Percentiles rank a stretch among this genome's conserved stretches.
Evolutionary conservation across 2,329 filamentous ascomycete genomes (phyloP).

Genomic region (Xylariaceae sp.): DNA sequence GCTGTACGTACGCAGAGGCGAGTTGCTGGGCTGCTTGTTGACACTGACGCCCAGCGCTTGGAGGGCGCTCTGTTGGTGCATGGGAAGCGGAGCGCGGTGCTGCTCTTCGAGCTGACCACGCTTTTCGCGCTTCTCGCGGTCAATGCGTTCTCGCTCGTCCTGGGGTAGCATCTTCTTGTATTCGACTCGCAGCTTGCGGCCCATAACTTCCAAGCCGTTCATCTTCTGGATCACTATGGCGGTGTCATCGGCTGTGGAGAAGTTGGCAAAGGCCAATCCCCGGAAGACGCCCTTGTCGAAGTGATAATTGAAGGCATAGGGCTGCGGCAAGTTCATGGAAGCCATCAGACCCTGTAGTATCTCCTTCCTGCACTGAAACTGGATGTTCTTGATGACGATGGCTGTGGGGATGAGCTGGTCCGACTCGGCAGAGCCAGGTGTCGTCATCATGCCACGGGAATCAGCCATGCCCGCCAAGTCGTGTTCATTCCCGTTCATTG

Average conservation of each 20-base stretch:
- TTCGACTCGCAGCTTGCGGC: constrained; percentile 88
- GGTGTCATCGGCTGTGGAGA: constrained; percentile 91
- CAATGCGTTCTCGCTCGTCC: constrained; percentile 89
- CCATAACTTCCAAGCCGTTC: constrained; percentile 93
- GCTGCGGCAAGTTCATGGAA: constrained; percentile 83
- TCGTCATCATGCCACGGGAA: constrained; percentile 33
- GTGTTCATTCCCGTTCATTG: constrained; percentile 32
- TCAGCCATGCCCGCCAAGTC: constrained; percentile 25
- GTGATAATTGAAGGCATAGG: constrained; percentile 99
- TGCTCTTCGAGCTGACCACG: constrained; percentile 95
- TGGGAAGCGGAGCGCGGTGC: constrained; percentile 63
- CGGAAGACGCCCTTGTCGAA: constrained; percentile 98
- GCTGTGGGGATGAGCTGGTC: constrained; percentile 96
- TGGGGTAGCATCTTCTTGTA: constrained; percentile 99
- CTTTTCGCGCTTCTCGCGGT: constrained; percentile 92
- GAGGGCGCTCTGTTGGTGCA: constrained; percentile 81
- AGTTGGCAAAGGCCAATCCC: constrained; percentile 94
- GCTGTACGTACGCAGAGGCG: constrained; percentile 37
- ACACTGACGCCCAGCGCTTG: constrained; percentile 64
- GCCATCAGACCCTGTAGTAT: constrained; percentile 90
- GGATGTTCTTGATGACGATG: constrained; percentile 99
- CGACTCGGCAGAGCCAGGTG: constrained; percentile 45
- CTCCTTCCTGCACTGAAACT: constrained; percentile 96
- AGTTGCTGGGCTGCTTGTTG: constrained; percentile 51
- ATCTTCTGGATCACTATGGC: constrained; percentile 84